Conservation (phyloP, 495 filamentous ascomycete genomes). For the Tuber microsphaerosporum region DNA sequence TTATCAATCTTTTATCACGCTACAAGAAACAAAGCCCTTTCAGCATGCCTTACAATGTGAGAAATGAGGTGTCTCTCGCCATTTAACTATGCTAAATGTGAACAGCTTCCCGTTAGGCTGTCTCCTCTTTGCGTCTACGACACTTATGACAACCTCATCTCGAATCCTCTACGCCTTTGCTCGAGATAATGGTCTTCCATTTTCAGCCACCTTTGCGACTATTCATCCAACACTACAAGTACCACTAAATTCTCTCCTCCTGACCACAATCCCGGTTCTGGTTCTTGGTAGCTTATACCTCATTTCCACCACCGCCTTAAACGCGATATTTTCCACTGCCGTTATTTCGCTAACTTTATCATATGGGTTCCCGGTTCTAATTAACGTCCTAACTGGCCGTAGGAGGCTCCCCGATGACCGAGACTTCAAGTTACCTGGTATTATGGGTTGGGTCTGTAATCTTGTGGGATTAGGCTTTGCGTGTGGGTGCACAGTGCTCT, state of each 20-base stretch:
- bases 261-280: conserved; percentile 58
- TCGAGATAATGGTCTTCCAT: conserved; percentile 64
- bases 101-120: conserved; percentile 61
- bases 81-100: conserved; percentile 43
- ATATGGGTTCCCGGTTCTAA: conserved; percentile 64
- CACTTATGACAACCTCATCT: conserved; percentile 68
- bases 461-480: conserved; percentile 60
- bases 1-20: conserved; percentile 65
- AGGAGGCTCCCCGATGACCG: conserved; percentile 56
- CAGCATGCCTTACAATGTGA: conserved; percentile 62
- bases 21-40: conserved; percentile 57
- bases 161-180: conserved; percentile 74
- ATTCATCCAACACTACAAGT: conserved; percentile 59
- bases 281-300: conserved; percentile 69
- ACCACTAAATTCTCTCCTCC: conserved; percentile 61
- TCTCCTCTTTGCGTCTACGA: conserved; percentile 62
- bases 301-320: conserved; percentile 60
- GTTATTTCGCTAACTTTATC: conserved; percentile 65
- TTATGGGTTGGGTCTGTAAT: conserved; percentile 58
- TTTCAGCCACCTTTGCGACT: conserved; percentile 56
- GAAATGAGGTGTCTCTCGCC: conserved; percentile 42
- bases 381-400: conserved; percentile 60
- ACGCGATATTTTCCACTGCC: conserved; percentile 63
- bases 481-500: conserved; percentile 62
- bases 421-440: conserved; percentile 54